These are phyloP conservation scores for Parsonsia alboflavescens DNA, from an alignment of 257 asterid genomes.

Conservation along the genomic window DNA sequence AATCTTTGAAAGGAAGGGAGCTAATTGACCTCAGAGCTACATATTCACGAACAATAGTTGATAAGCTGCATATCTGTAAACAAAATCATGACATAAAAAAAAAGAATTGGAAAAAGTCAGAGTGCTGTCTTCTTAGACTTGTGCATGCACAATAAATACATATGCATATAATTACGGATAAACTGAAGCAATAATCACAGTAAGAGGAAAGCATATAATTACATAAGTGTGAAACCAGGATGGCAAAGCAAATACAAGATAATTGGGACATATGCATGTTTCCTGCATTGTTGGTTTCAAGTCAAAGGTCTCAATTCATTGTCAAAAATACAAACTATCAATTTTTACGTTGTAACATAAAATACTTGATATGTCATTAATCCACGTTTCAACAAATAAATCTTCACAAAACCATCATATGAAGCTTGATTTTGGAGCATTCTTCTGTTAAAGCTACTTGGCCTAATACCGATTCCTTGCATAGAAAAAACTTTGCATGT, in stretches of 20 bases:
- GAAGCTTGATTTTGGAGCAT: neutral
- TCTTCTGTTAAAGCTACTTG: neutral
- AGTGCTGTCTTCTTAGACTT: neutral
- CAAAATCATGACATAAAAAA: constrained; percentile 15
- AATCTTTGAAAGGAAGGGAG: constrained; percentile 80
- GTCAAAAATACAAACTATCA: neutral
- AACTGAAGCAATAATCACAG: neutral
- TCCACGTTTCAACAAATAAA: neutral
- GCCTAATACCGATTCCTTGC: neutral
- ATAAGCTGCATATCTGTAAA: constrained; percentile 79
- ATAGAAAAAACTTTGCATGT: neutral
- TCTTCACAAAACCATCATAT: neutral
- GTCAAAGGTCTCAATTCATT: neutral
- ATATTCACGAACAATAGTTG: constrained; percentile 92
- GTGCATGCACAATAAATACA: neutral
- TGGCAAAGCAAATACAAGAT: too few relatives aligned
- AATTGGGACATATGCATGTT: neutral
- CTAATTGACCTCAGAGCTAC: constrained; percentile 75
- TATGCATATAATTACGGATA: neutral
- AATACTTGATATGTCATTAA: neutral
- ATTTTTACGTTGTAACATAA: neutral
- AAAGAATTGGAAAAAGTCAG: neutral
- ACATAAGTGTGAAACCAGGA: neutral
- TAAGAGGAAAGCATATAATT: too few relatives aligned
- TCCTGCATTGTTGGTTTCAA: neutral